These are phyloP conservation scores for Trifolium dubium DNA, from an alignment of 306 rosid genomes.

Conservation along the genomic window DNA sequence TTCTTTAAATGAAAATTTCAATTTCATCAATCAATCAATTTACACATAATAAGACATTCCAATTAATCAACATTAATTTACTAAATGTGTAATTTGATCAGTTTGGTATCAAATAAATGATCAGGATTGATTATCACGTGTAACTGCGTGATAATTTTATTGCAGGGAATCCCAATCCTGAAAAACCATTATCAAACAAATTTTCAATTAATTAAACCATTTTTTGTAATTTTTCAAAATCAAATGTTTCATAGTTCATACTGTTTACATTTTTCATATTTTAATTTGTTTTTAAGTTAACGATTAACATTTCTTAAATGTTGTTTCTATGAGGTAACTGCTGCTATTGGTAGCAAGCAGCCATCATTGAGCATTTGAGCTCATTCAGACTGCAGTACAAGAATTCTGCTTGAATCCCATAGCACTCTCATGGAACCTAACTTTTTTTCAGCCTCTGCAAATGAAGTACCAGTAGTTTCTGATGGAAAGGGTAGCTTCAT, in stretches of 20 bases:
- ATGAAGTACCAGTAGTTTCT: conserved; percentile 60
- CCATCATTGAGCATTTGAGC: conserved; percentile 7
- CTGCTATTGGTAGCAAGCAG: not conserved
- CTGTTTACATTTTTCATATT: not conserved
- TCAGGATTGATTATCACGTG: not conserved
- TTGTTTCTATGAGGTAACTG: conserved; percentile 1
- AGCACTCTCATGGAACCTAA: conserved; percentile 70
- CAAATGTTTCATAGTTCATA: conserved; percentile 2
- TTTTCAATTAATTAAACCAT: conserved; percentile 1
- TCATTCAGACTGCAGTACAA: conserved; percentile 47
- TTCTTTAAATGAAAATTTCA: not conserved
- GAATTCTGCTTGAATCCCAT: conserved; percentile 63
- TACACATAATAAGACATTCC: no score
- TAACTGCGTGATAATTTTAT: not conserved
- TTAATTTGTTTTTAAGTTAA: conserved; percentile 1
- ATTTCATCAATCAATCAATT: no score
- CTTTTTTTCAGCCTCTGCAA: conserved; percentile 69
- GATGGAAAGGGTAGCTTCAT: conserved; percentile 61
- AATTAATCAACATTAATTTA: not conserved
- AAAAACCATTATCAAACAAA: not conserved
- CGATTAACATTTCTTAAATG: not conserved
- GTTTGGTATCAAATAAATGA: not conserved
- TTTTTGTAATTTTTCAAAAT: not conserved
- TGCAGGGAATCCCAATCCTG: not conserved
- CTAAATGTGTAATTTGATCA: not conserved